Base-by-base conservation (phyloP, 148 eudicot genomes). In the Salicornia ramosissima region DNA sequence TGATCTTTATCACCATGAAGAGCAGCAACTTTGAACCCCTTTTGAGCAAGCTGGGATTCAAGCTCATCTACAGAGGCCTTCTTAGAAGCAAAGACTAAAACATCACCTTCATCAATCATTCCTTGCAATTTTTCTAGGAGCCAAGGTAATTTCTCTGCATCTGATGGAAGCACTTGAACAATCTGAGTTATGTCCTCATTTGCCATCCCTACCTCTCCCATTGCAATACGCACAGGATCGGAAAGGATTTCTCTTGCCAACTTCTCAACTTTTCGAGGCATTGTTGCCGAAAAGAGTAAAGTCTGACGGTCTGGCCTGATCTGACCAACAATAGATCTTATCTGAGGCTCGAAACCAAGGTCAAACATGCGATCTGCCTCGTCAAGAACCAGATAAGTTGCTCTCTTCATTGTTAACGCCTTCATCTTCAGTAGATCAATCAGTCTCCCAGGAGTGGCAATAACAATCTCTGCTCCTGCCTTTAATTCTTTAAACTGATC, bases 311-410 rank as follows among this genome's bases (percentile, higher is more conserved):
- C 99, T 62, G 99, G 96, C 83, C 99, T 86, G 72, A 94, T 91
- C 78, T 91, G 99, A 81, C 97, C 99, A 68, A 90, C 99, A 53
- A 94, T 87, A 14, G 99, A 94, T 79, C 97, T 84, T 81, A 94
- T 86, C 52, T 94, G 99, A 22, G 99, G 97, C 86, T 94, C 99
- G 81, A 94, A 94, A 39, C 99, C 99, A 46, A 94, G 96, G 74
- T 94, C 99, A 86, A 94, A 90, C 97, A 94, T 94, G 34, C 99
- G 82, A 87, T 94, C 99, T 26, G 99, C 99, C 77, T 94, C 99
- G 73, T 94, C 99, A 74, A 94, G 96, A 33, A 94, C 99, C 73
- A 94, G 85, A 73, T 90, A 94, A 52, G 99, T 91, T 64, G 99
- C 87, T 67, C 99, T 87, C 43, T 68, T 78, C 99, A 94, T 87